A percentile compares a stretch with the other conserved stretches of the same genome.
Conservation (phyloP, 306 rosid genomes). For the Cucurbita argyrosperma region DNA sequence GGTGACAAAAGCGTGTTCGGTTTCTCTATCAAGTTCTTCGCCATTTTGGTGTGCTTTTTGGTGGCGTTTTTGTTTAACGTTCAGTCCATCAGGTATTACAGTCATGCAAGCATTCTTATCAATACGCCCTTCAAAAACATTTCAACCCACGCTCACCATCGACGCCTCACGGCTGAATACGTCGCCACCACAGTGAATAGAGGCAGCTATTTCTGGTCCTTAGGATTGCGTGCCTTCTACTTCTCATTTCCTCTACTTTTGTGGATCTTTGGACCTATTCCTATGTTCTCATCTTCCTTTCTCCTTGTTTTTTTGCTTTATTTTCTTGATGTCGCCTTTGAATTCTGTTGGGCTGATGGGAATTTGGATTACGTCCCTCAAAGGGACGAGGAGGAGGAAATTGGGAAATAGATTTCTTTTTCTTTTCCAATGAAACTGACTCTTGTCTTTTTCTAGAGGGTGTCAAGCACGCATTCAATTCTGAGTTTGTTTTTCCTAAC, state of each 20-base stretch:
- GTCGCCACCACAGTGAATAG: slow-evolving; percentile 52
- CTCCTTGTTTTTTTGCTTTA: slow-evolving; percentile 42
- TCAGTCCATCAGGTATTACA: slow-evolving; percentile 74
- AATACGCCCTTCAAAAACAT: slow-evolving; percentile 59
- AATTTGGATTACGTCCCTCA: slow-evolving; percentile 9
- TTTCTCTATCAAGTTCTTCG: slow-evolving; percentile 44
- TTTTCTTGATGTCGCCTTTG: slow-evolving; percentile 48
- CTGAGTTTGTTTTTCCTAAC: neutral
- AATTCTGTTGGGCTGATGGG: slow-evolving; percentile 27
- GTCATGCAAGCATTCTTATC: slow-evolving; percentile 77
- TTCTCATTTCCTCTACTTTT: slow-evolving; percentile 70
- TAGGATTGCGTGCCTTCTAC: slow-evolving; percentile 77
- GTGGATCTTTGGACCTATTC: slow-evolving; percentile 87
- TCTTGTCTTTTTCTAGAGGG: neutral
- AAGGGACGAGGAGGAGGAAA: slow-evolving; percentile 23
- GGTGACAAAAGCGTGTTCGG: slow-evolving; percentile 36
- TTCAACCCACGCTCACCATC: slow-evolving; percentile 17
- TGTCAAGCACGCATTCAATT: neutral
- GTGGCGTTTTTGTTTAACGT: slow-evolving; percentile 56
- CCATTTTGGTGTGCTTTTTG: slow-evolving; percentile 64
- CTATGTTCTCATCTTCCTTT: slow-evolving; percentile 44
- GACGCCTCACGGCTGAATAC: slow-evolving; percentile 34
- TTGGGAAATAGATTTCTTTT: slow-evolving; percentile 5
- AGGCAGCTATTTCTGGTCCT: slow-evolving; percentile 78
- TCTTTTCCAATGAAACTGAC: no score